Base-by-base conservation (phyloP, 1,139 yeast species). In the Hemisphaericaspora xylofermentans region DNA sequence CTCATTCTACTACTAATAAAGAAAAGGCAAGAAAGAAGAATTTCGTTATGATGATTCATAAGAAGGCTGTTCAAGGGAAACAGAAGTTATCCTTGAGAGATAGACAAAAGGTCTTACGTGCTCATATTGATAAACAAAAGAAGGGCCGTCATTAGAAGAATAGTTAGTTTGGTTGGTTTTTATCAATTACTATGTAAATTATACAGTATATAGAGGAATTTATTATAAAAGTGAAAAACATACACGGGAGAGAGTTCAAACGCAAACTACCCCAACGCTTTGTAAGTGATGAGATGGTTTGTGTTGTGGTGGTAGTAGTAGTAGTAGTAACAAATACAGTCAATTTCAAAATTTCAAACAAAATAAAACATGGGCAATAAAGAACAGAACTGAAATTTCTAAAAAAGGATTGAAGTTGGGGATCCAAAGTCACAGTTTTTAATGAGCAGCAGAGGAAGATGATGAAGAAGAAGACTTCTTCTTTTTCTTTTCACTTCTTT, bases 1-100 rank as follows among this genome's bases (percentile, higher is more conserved):
- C 83, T 27, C 96, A 84, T 58, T 87, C 96, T 33, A 91, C 98
- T 15, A 94, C 99, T 13, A 93, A 93, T 66, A 82, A 81, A 66
- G 97, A 94, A 65, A 93, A 93, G 80, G 95, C 91, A 16, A 79
- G 98, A 63, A 88, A 88, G 89, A 93, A 93, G 96, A 94, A 93
- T 68, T 93, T 89, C 61, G 93, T 94, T 61, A 93, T 93, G 99
- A 87, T 87, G 91, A 86, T 93, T 54, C 99, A 93, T 68, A 93
- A 93, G 71, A 80, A 81, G 56, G 82, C 88, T 40, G 98, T 93
- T 34, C 95, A 87, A 66, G 98, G 98, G 48, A 93, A 93, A 64
- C 93, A 85, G 49, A 87, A 84, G 68, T 74, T 86, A 74, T 87
- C 96, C 43, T 72, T 93, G 57, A 77, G 96, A 54, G 98, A 93